A percentile compares a stretch with the other conserved stretches of the same genome.
Evolutionary conservation across 2,329 filamentous ascomycete species (phyloP).

Genomic region (Leptographium galeiforme): DNA sequence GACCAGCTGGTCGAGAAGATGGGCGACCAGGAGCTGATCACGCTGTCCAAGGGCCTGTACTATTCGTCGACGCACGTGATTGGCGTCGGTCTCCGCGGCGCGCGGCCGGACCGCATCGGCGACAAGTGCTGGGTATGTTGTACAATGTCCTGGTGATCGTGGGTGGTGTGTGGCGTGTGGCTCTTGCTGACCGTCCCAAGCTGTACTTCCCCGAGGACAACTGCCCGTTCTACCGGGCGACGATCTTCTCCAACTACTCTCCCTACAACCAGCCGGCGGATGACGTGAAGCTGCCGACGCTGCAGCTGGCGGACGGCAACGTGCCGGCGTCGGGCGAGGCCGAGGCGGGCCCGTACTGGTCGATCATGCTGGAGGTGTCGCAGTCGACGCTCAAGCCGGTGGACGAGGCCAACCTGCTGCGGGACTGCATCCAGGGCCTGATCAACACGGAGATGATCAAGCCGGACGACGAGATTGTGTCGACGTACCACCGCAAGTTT

Average conservation of each 20-base stretch:
- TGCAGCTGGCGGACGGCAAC: slow-evolving; percentile 74
- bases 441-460: slow-evolving; percentile 97
- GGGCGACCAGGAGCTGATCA: slow-evolving; percentile 72
- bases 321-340: slow-evolving; percentile 60
- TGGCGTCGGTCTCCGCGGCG: slow-evolving; percentile 85
- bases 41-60: slow-evolving; percentile 79
- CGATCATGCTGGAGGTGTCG: slow-evolving; percentile 97
- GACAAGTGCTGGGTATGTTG: slow-evolving; percentile 91
- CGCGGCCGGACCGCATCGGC: slow-evolving; percentile 85
- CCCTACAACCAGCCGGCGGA: slow-evolving; percentile 89
- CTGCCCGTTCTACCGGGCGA: slow-evolving; percentile 98
- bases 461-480: slow-evolving; percentile 85
- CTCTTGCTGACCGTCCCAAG: slow-evolving; percentile 27
- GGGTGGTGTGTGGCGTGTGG: too few relatives aligned
- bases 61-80: slow-evolving; percentile 97
- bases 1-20: slow-evolving; percentile 80
- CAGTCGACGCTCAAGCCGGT: slow-evolving; percentile 94
- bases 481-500: slow-evolving; percentile 94
- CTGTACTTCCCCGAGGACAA: slow-evolving; percentile 98
- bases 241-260: slow-evolving; percentile 99
- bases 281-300: slow-evolving; percentile 71
- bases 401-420: slow-evolving; percentile 68
- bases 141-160: not conserved
- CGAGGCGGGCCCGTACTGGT: slow-evolving; percentile 94
- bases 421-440: slow-evolving; percentile 87